Conservation (phyloP, 139 green algal genomes). For the Closterium sp. region DNA sequence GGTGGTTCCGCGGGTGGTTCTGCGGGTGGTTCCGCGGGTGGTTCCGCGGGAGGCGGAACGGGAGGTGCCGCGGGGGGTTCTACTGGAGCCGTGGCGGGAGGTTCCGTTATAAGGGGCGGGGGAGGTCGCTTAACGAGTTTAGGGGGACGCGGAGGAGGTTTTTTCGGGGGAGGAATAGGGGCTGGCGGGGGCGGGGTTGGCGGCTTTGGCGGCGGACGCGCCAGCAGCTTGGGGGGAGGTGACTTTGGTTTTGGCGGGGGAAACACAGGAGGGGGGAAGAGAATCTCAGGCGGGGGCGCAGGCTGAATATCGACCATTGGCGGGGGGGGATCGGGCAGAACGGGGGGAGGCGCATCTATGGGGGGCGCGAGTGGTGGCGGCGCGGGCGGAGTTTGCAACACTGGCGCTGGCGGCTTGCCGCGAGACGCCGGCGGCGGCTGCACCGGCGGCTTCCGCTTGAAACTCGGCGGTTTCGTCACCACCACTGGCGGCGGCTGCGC, state of each 20-base stretch:
- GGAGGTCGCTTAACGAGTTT: background rate
- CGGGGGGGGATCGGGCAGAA: background rate
- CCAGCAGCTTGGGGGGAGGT: background rate
- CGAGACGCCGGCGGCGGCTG: background rate
- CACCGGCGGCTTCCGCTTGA: background rate
- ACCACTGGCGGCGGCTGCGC: background rate
- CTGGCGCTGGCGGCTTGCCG: background rate
- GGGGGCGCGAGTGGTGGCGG: background rate
- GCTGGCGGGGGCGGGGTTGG: background rate
- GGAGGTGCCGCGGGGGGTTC: background rate
- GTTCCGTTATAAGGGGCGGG: background rate
- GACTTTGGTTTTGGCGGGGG: background rate
- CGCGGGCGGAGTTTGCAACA: background rate
- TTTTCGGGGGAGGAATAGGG: background rate
- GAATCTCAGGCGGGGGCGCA: background rate
- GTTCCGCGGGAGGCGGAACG: background rate
- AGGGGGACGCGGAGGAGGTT: background rate
- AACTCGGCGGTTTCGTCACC: background rate
- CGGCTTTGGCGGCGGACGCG: slow-evolving; percentile 8
- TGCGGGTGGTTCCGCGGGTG: background rate
- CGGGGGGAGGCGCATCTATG: background rate
- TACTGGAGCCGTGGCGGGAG: background rate
- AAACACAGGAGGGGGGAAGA: background rate
- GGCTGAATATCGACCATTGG: background rate
- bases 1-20: background rate